A percentile compares a stretch with the other conserved stretches of the same genome.
Conservation (phyloP, 305 asterid genomes). For the Fraxinus nigra region DNA sequence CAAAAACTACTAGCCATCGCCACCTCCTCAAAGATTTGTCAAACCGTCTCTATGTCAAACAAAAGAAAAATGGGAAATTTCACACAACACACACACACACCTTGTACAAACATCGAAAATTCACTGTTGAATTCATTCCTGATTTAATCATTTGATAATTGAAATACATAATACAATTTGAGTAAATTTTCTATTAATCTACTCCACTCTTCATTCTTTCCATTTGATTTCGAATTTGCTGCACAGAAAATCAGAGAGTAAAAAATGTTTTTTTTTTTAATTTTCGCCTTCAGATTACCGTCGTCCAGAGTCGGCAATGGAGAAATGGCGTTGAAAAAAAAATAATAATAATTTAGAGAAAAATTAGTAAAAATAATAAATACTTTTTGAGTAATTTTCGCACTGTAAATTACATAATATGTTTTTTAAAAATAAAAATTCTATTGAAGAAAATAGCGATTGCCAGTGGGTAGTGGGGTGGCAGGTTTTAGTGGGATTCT, state of each 20-base stretch:
- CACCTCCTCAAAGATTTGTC: no score
- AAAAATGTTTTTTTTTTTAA: background rate
- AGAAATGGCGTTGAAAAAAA: constrained; percentile 1
- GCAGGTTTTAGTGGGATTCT: background rate
- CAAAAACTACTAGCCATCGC: no score
- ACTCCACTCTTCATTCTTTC: background rate
- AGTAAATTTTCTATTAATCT: background rate
- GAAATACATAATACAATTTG: background rate
- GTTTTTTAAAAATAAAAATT: no score
- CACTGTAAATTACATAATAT: no score
- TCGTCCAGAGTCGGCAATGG: constrained; percentile 48
- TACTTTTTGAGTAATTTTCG: no score
- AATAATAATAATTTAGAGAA: no score
- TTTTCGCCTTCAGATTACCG: background rate
- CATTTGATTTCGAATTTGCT: background rate
- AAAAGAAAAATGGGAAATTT: no score
- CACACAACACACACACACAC: background rate
- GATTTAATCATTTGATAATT: background rate
- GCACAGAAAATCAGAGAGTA: background rate
- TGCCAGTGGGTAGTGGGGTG: background rate
- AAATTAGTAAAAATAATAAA: no score
- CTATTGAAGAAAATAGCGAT: no score
- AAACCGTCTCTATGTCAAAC: no score
- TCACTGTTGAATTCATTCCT: constrained; percentile 16
- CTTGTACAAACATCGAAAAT: background rate